Evolutionary conservation across 768 basidiomycete genomes (phyloP).

Genomic region (Mycena filopes): DNA sequence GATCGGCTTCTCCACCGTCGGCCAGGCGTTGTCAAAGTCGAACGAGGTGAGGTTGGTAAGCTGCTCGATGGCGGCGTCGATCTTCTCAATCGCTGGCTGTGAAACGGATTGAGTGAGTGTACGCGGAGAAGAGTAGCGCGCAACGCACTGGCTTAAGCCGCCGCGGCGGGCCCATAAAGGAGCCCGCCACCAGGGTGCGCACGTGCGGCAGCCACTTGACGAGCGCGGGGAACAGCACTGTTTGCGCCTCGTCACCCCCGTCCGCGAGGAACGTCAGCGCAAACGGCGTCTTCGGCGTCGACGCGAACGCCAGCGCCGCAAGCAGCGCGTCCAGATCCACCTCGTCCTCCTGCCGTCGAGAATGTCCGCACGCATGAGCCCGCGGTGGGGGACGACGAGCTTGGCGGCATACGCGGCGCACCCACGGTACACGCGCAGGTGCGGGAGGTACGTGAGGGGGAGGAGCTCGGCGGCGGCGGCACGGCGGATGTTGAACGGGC

Average conservation of each 20-base stretch:
- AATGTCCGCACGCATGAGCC: constrained; percentile 7
- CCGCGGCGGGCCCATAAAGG: neutral
- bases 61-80: neutral
- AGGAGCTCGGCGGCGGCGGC: neutral
- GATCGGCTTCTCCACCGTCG: neutral
- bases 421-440: constrained; percentile 9
- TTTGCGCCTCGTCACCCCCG: constrained; percentile 14
- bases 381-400: neutral
- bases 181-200: neutral
- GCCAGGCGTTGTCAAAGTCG: constrained; percentile 3
- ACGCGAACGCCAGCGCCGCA: neutral
- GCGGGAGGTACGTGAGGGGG: constrained; percentile 6
- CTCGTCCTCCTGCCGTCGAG: neutral
- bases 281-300: neutral
- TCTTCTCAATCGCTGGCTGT: constrained; percentile 1
- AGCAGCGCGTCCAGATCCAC: constrained; percentile 11
- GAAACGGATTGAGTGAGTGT: neutral
- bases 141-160: neutral
- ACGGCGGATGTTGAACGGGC: neutral
- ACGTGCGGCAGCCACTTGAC: constrained; percentile 5
- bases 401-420: constrained; percentile 4
- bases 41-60: constrained; percentile 2
- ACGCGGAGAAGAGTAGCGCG: neutral
- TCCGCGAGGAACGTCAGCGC: constrained; percentile 12
- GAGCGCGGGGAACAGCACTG: constrained; percentile 4